Base-by-base conservation (phyloP, 768 basidiomycete species). In the Pilatotrama ljubarskyi region DNA sequence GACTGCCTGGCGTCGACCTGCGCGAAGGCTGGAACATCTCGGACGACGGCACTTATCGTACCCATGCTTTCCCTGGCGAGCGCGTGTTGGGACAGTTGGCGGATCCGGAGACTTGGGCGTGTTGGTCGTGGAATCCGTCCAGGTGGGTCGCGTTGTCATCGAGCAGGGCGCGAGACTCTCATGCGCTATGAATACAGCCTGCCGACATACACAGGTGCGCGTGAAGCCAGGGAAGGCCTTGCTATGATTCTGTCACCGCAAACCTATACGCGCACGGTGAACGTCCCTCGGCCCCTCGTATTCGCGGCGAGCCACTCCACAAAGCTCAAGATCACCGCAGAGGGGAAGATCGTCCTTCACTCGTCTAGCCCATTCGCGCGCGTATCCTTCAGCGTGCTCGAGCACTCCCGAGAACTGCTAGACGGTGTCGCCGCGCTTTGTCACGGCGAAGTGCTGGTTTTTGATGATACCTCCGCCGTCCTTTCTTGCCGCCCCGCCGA, bases 191-290 rank as follows among this genome's bases (percentile, higher is more conserved):
- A 25, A 15, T 5, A 3, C n/a, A 62, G 61, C 8, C 18, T 52
- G 14, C 61, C 61, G 3, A 24, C 37, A 2, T 44, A 51, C 18
- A n/a, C 49, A 0, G 7, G 26, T 4, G 38, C 47, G n/a, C n/a
- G 35, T 15, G 35, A 51, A 11, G 18, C 38, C 3, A 35, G 37
- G 37, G 50, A 36, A 32, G 61, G 42, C 0, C 49, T 22, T 3
- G 37, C 55, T 15, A 46, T 50, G 42, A 37, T 70, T 10, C 58
- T 68, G 10, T 46, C 57, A 14, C 66, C 69, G 10, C 59, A 51
- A 17, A 22, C 59, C 5, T 50, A 56, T 4, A 43, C 24, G 10
- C 61, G 53, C 29, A 44, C 40, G 5, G 48, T 60, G 10, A 44
- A 51, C 26, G 43, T 58, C 8, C 59, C 44, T 3, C 61, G 59